phyloP scores from a whole-genome alignment of 768 basidiomycete genomes.

The Suillus bovinus region DNA sequence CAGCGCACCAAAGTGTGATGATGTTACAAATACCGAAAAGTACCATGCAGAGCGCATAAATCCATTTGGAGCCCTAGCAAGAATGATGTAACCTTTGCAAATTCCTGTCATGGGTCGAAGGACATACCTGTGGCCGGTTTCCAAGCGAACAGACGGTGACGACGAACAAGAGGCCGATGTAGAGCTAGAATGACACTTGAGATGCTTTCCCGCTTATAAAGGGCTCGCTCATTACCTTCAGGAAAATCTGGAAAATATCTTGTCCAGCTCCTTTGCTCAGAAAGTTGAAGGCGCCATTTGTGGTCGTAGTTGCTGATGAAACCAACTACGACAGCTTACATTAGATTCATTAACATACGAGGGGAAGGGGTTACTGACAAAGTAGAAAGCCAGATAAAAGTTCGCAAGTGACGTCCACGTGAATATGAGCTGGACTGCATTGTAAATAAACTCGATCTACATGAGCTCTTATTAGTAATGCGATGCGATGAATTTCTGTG shows the following conservation, averaged over 20 bases:
- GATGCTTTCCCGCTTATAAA: not conserved
- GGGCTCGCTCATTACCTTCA: conserved; percentile 40
- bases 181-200: conserved; percentile 45
- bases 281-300: conserved; percentile 79
- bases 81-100: conserved; percentile 3
- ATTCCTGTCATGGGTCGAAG: conserved; percentile 7
- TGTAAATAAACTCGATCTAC: conserved; percentile 91
- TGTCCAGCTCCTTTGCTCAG: conserved; percentile 69
- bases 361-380: conserved; percentile 53
- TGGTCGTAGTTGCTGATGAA: conserved; percentile 68
- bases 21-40: conserved; percentile 78
- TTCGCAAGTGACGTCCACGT: conserved; percentile 94
- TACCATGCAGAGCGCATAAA: conserved; percentile 73
- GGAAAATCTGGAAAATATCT: conserved; percentile 77
- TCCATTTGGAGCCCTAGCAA: conserved; percentile 78
- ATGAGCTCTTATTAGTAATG: not conserved
- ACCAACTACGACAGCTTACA: conserved; percentile 57
- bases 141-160: conserved; percentile 86
- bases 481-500: not conserved
- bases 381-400: conserved; percentile 94
- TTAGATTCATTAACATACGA: conserved; percentile 19
- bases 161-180: conserved; percentile 83
- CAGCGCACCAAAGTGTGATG: conserved; percentile 88
- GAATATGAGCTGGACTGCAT: conserved; percentile 84
- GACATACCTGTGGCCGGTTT: conserved; percentile 71